Evolutionary conservation across 2,329 filamentous ascomycete genomes (phyloP), one percentile per base, ranked within the genome.

Genomic region (Aspergillus hiratsukae): DNA sequence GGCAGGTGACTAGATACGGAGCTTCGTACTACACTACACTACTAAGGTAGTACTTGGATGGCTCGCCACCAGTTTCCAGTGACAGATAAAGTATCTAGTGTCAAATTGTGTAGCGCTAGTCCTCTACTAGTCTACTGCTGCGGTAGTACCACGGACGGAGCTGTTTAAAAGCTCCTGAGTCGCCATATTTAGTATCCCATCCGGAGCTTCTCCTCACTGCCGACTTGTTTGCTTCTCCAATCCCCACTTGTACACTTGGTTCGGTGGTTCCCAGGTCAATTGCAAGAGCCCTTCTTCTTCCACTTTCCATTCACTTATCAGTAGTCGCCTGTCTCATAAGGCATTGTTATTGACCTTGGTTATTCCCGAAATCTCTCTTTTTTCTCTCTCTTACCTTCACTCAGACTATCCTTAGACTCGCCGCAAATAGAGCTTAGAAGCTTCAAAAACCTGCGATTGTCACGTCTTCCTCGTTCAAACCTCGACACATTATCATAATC

Each of bases 401-500:
- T 58, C 29, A 28, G 4, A 11, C 8, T 35, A 7, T 37, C 14
- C 14, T 37, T 17, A 37, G 2, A 37, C 23, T 54, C 37, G 31
- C 46, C 31, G 31, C 43, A 3, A 23, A 46, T 46, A 46, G 11
- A 46, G 43, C 43, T 46, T 23, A 27, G 5, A 27, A 14, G 43
- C 11, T 46, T 14, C 5, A 14, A 14, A 27, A 5, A 17, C 8
- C 11, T 21, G 21, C 23, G 3, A 23, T 23, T 23, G 14, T 27
- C 19, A 11, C 23, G 21, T 7, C 29, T 46, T 48, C n/a, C 46
- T 43, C 35, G 56, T 45, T 49, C 21, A 11, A 50, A 46, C 27
- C 9, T 49, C 27, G 37, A 48, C 14, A 51, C 31, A 25, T 49
- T 23, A 52, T 56, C 59, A 45, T 40, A 31, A 31, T 48, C 57